Conservation (phyloP, 1,284 basidiomycete genomes). For the Leccinum pallidistipes region DNA sequence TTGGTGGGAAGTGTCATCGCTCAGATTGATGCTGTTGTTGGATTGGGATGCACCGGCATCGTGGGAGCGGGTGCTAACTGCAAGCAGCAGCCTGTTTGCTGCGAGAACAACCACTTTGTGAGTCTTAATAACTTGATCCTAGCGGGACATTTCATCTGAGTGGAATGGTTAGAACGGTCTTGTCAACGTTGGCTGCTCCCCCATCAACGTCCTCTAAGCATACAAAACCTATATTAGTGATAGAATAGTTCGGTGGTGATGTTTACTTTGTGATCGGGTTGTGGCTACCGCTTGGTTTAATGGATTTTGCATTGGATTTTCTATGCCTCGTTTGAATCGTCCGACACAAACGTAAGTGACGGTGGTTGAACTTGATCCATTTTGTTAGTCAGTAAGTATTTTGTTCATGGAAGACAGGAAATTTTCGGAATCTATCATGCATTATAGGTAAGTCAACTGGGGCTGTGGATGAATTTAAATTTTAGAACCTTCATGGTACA, state of each 20-base stretch:
- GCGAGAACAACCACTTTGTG: conserved; percentile 5
- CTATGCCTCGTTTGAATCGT: too few relatives aligned
- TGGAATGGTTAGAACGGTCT: conserved; percentile 6
- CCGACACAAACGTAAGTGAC: too few relatives aligned
- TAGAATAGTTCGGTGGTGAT: not conserved
- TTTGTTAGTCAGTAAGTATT: too few relatives aligned
- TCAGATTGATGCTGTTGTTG: not conserved
- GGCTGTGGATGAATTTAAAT: too few relatives aligned
- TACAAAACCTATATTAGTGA: too few relatives aligned
- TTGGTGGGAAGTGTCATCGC: not conserved
- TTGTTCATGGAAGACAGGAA: too few relatives aligned
- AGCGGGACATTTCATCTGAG: not conserved
- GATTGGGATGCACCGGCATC: not conserved
- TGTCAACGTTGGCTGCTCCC: not conserved
- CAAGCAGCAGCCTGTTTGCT: conserved; percentile 15
- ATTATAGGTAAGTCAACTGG: too few relatives aligned
- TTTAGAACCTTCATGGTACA: too few relatives aligned
- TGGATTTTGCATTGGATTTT: too few relatives aligned
- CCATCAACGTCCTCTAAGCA: not conserved
- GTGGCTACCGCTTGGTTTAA: too few relatives aligned
- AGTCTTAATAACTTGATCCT: not conserved
- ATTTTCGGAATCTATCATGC: too few relatives aligned
- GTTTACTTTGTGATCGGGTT: not conserved
- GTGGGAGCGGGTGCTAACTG: conserved; percentile 4
- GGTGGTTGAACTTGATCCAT: too few relatives aligned